phyloP scores from a whole-genome alignment of 164 flowering plant genomes.

The Vitis riparia region DNA sequence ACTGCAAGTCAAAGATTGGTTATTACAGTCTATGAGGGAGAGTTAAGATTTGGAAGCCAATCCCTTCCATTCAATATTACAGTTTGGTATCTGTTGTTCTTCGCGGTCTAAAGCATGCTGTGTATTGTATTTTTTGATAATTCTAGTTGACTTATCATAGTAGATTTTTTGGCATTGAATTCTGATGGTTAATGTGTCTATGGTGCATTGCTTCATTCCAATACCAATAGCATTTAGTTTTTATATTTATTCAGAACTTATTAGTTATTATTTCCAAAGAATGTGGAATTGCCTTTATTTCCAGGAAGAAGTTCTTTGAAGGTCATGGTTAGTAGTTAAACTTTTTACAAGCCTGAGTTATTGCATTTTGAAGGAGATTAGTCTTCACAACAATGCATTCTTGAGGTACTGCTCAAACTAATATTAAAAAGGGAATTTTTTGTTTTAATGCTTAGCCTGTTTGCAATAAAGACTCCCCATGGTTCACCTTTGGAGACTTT shows the following conservation, averaged over 20 bases:
- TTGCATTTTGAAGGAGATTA: no score
- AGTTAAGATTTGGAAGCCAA: slow-evolving; percentile 12
- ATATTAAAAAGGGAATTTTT: no score
- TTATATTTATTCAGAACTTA: slow-evolving; percentile 1
- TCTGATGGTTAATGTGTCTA: background rate
- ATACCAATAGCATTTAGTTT: background rate
- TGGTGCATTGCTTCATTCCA: background rate
- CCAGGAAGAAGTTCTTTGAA: no score
- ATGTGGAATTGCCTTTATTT: background rate
- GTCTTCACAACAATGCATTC: no score
- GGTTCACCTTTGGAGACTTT: no score
- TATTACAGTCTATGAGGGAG: slow-evolving; percentile 9
- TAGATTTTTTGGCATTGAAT: slow-evolving; percentile 10
- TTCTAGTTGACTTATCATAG: slow-evolving; percentile 17
- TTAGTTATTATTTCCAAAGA: background rate
- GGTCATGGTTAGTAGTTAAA: no score
- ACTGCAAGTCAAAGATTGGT: background rate
- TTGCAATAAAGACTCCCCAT: no score
- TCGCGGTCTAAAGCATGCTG: slow-evolving; percentile 28
- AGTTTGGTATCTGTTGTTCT: slow-evolving; percentile 1
- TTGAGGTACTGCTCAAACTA: no score
- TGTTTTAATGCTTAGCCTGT: no score
- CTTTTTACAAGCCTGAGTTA: no score
- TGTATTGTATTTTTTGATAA: slow-evolving; percentile 43
- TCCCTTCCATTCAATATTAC: slow-evolving; percentile 1